Evolutionary conservation across 2,329 filamentous ascomycete species (phyloP).

Genomic region (Emergomyces africanus): DNA sequence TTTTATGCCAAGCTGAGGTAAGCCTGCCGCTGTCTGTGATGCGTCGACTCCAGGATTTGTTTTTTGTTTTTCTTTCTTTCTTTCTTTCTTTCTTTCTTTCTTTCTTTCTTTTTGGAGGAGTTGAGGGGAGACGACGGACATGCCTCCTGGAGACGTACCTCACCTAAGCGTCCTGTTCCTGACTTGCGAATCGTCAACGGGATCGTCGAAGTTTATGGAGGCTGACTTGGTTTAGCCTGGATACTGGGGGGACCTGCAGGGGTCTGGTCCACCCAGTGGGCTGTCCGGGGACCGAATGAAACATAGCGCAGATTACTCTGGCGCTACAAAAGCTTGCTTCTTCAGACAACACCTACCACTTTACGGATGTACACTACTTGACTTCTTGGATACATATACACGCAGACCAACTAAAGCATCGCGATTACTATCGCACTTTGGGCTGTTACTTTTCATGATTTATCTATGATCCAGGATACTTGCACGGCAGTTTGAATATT

Average conservation of each 20-base stretch:
- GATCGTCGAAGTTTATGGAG: background rate
- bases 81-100: too few relatives aligned
- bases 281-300: background rate
- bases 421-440: background rate
- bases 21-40: background rate
- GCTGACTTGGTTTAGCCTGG: background rate
- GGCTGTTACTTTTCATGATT: background rate
- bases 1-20: background rate
- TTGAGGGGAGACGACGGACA: background rate
- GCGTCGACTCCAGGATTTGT: background rate
- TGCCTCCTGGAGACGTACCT: background rate
- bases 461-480: background rate
- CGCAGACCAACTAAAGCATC: too few relatives aligned
- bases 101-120: too few relatives aligned
- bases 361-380: too few relatives aligned
- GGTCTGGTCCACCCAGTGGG: background rate
- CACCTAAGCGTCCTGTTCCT: slow-evolving; percentile 8
- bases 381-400: background rate
- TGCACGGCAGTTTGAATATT: background rate
- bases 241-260: background rate
- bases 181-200: background rate
- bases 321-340: background rate
- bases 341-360: too few relatives aligned
- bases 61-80: too few relatives aligned
- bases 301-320: background rate